phyloP scores from a whole-genome alignment of 805 yeast species.

The Metschnikowia continentalis region DNA sequence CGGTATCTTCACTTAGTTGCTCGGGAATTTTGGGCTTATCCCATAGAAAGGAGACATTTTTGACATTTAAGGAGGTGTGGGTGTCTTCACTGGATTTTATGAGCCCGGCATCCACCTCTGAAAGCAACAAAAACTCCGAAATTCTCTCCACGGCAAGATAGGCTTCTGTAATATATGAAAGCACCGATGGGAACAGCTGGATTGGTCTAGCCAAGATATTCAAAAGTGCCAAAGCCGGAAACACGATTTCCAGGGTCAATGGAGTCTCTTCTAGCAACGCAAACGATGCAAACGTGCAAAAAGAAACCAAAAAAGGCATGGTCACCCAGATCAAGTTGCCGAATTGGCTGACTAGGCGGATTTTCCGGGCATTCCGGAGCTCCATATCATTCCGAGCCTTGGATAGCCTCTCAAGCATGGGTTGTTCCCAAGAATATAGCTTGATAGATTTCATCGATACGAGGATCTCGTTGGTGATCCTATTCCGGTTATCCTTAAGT shows the following conservation, averaged over 20 bases:
- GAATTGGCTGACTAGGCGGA: constrained; percentile 28
- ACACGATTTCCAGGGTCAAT: constrained; percentile 62
- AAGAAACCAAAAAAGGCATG: constrained; percentile 62
- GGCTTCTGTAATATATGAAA: constrained; percentile 55
- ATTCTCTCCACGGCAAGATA: constrained; percentile 56
- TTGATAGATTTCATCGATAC: constrained; percentile 24
- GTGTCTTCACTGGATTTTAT: constrained; percentile 4
- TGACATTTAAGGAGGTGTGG: constrained; percentile 4
- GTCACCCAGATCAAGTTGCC: constrained; percentile 59
- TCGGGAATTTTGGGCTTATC: constrained; percentile 4
- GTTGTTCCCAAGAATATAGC: constrained; percentile 26
- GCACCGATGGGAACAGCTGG: constrained; percentile 52
- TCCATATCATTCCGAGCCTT: constrained; percentile 22
- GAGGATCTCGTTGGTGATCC: constrained; percentile 22
- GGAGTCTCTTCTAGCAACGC: constrained; percentile 44
- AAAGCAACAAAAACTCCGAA: constrained; percentile 38
- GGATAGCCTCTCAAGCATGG: constrained; percentile 20
- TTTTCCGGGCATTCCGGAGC: constrained; percentile 15
- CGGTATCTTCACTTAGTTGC: constrained; percentile 6
- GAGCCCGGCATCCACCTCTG: constrained; percentile 17
- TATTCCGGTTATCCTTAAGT: constrained; percentile 20
- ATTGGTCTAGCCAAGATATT: constrained; percentile 57
- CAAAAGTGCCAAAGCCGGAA: constrained; percentile 63
- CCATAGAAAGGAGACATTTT: constrained; percentile 15
- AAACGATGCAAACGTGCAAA: constrained; percentile 55